Evolutionary conservation across 305 asterid genomes (phyloP).

Genomic region (Fraxinus paxiana): DNA sequence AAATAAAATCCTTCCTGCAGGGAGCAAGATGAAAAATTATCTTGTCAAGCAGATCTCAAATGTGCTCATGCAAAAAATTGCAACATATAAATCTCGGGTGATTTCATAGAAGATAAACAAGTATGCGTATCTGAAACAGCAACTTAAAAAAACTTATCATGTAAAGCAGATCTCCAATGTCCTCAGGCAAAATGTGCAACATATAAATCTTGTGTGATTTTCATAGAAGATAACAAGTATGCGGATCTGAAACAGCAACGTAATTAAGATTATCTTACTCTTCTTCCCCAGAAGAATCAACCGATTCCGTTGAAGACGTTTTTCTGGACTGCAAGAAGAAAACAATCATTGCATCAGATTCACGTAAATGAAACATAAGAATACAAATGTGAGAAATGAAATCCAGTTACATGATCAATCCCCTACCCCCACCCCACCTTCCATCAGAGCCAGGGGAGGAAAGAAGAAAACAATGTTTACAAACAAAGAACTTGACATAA

Average conservation of each 20-base stretch:
- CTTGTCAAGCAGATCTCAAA: constrained; percentile 6
- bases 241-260: constrained; percentile 16
- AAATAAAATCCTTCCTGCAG: neutral
- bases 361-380: neutral
- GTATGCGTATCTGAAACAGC: constrained; percentile 12
- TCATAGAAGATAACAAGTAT: neutral
- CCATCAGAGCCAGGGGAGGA: neutral
- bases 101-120: constrained; percentile 7
- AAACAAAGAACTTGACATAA: neutral
- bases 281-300: constrained; percentile 94
- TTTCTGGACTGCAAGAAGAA: constrained; percentile 56
- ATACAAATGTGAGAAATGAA: neutral
- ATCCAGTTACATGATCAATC: neutral
- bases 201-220: neutral
- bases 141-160: constrained; percentile 6
- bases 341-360: neutral
- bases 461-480: neutral
- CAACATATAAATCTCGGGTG: neutral
- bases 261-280: constrained; percentile 60
- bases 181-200: neutral
- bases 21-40: neutral
- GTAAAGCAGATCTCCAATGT: neutral
- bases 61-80: constrained; percentile 5
- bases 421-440: neutral
- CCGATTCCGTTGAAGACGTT: constrained; percentile 71